Conservation (phyloP, 768 basidiomycete species). For the Podaxis sp. region DNA sequence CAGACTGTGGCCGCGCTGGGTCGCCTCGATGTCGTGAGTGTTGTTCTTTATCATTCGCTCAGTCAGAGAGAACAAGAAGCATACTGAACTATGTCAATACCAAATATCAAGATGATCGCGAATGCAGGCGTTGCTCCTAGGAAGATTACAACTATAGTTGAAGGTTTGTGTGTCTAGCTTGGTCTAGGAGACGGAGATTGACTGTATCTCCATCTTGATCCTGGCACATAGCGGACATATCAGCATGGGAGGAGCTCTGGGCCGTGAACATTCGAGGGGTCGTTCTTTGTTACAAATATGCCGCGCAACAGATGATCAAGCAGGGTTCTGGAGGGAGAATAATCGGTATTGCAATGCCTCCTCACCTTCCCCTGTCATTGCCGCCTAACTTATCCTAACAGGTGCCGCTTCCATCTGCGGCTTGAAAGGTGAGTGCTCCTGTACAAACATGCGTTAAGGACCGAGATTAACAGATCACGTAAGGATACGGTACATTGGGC, state of each 20-base stretch:
- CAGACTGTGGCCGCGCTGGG: neutral
- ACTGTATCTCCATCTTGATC: neutral
- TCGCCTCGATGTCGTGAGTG: neutral
- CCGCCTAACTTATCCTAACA: neutral
- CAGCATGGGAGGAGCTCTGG: slow-evolving; percentile 38
- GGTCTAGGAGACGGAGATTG: no score
- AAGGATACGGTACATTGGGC: neutral
- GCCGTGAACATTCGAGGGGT: slow-evolving; percentile 55
- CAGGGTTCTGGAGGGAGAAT: slow-evolving; percentile 54
- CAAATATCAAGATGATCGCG: slow-evolving; percentile 3
- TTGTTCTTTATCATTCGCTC: neutral
- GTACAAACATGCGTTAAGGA: neutral
- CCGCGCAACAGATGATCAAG: slow-evolving; percentile 59
- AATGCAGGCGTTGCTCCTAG: neutral
- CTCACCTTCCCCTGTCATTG: no score
- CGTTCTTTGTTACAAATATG: slow-evolving; percentile 64
- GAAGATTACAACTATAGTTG: neutral
- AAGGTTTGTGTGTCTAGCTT: neutral
- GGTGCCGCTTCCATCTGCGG: slow-evolving; percentile 29
- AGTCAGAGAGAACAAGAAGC: neutral
- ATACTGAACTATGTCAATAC: neutral
- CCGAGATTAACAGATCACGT: neutral
- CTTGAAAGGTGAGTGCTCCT: slow-evolving; percentile 21
- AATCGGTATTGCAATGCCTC: slow-evolving; percentile 31
- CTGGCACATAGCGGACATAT: slow-evolving; percentile 22